Base-by-base conservation (phyloP, 208 protist genomes). In the Crithidia brevicula region DNA sequence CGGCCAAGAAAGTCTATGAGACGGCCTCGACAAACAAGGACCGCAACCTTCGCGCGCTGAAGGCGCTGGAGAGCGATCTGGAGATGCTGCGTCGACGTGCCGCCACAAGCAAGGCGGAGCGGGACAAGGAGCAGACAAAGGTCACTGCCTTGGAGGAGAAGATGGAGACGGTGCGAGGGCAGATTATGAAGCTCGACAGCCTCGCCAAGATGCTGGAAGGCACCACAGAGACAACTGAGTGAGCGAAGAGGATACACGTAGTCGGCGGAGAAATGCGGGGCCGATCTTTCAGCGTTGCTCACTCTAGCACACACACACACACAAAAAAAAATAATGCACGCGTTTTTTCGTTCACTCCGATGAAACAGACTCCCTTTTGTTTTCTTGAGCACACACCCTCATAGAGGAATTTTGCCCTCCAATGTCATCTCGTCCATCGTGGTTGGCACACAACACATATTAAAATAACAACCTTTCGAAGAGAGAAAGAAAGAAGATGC, bases 1-100 rank as follows among this genome's bases (percentile, higher is more conserved):
- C 77, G 30, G 70, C 88, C 2, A 84, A 82, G 49, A 75, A 71
- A 51, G 59, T 77, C 18, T 91, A 91, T 62, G 80, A 93, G 64
- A 61, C 69, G 25, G 82, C 85, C 18, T 79, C 76, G 61, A 38
- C 51, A 11, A 83, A 86, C 18, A 82, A 77, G 54, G 81, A 91
- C 31, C 72, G 82, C 42, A 72, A 68, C 42, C 46, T 77, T 47
- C 82, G 82, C 8, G 60, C 59, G 22, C 71, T 93, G 51, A 74
- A 74, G 27, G 65, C 76, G 15, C 57, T 89, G 23, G 81, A 91
- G 47, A 75, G 66, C 30, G 88, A 93, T 31, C 60, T 67, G 31
- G 56, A 65, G 30, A 59, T 79, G 52, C 47, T 81, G 22, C 58
- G 89, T 4, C 62, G 54, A 9, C 79, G 82, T 23, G 82, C 75